Evolutionary conservation across 1,284 basidiomycete species (phyloP).

Genomic region (Taiwanofungus camphoratus): DNA sequence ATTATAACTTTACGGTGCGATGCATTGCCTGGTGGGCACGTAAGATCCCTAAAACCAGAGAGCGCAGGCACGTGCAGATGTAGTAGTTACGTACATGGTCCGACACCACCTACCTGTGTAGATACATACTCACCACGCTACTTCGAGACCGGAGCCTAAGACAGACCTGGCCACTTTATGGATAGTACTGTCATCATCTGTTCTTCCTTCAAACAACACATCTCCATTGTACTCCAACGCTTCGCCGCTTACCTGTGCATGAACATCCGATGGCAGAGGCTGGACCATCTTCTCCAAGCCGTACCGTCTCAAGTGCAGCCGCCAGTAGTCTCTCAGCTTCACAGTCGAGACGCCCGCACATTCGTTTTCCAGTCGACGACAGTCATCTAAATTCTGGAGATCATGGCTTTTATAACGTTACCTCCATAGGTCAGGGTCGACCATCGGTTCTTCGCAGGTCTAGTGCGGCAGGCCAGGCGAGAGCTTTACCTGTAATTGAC

Average conservation of each 20-base stretch:
- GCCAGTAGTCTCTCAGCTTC: constrained; percentile 16
- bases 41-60: too few relatives aligned
- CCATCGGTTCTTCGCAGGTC: constrained; percentile 20
- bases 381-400: constrained; percentile 6
- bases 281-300: constrained; percentile 22
- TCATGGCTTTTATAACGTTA: constrained; percentile 10
- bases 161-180: too few relatives aligned
- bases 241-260: background rate
- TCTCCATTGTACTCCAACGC: too few relatives aligned
- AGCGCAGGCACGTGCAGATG: too few relatives aligned
- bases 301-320: constrained; percentile 10
- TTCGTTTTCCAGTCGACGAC: constrained; percentile 26
- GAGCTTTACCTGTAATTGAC: constrained; percentile 9
- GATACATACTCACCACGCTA: too few relatives aligned
- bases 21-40: too few relatives aligned
- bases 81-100: too few relatives aligned
- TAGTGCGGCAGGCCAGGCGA: constrained; percentile 9
- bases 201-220: too few relatives aligned
- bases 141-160: too few relatives aligned
- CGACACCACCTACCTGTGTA: too few relatives aligned
- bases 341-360: constrained; percentile 16
- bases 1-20: too few relatives aligned
- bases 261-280: constrained; percentile 29
- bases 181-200: too few relatives aligned
- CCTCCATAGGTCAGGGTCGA: constrained; percentile 24